A percentile compares a stretch with the other conserved stretches of the same genome.
phyloP scores from a whole-genome alignment of 202 grass and related monocot genomes.

The Hordeum pubiflorum region DNA sequence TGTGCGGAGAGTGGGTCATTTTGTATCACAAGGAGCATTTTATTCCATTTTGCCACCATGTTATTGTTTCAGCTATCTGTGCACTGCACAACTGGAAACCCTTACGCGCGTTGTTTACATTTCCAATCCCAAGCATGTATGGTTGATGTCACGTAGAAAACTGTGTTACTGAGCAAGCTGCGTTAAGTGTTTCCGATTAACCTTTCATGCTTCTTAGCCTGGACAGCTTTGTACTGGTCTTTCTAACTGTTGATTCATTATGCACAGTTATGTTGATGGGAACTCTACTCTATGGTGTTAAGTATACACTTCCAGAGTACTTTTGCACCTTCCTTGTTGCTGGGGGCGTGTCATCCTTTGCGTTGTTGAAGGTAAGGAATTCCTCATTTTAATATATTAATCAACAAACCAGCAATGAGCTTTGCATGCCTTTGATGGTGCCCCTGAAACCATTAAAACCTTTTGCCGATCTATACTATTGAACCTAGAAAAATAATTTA shows the following conservation, averaged over 20 bases:
- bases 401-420: background rate
- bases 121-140: background rate
- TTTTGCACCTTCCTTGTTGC: slow-evolving; percentile 91
- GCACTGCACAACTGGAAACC: background rate
- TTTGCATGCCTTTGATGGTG: background rate
- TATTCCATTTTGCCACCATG: background rate
- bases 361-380: slow-evolving; percentile 71
- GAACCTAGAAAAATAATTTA: background rate
- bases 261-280: slow-evolving; percentile 91
- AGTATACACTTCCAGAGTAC: slow-evolving; percentile 93
- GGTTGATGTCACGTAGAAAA: background rate
- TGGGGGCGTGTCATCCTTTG: slow-evolving; percentile 88
- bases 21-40: background rate
- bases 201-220: background rate
- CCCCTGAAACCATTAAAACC: background rate
- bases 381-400: slow-evolving; percentile 8
- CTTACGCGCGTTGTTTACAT: background rate
- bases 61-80: background rate
- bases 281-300: slow-evolving; percentile 85
- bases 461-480: background rate
- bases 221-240: background rate
- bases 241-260: slow-evolving; percentile 6
- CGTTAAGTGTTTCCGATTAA: background rate
- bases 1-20: background rate
- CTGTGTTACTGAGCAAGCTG: background rate